phyloP scores from a whole-genome alignment of 805 yeast species.

The Metschnikowia aberdeeniae region DNA sequence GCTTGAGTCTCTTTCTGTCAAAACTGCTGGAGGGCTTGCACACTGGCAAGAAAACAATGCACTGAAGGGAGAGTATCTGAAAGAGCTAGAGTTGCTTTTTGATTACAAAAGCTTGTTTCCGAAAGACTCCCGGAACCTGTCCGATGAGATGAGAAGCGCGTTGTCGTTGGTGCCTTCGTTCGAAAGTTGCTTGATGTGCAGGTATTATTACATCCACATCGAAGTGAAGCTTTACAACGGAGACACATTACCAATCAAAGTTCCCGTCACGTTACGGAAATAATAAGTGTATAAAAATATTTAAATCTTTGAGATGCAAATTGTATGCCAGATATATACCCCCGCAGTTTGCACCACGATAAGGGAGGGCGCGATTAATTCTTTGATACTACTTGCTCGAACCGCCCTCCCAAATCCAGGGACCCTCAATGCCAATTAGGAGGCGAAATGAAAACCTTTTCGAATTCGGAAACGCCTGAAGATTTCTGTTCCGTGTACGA shows the following conservation, averaged over 20 bases:
- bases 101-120: conserved; percentile 14
- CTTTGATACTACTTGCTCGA: no score
- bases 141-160: conserved; percentile 16
- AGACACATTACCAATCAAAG: conserved; percentile 18
- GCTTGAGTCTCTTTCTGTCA: conserved; percentile 12
- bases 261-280: conserved; percentile 17
- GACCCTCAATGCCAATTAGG: not conserved
- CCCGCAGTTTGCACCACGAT: no score
- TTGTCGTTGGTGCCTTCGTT: conserved; percentile 24
- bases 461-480: conserved; percentile 8
- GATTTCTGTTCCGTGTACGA: conserved; percentile 39
- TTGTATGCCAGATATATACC: not conserved
- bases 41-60: conserved; percentile 8
- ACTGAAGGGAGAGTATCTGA: conserved; percentile 3
- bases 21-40: conserved; percentile 12
- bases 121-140: conserved; percentile 9
- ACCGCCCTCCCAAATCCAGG: not conserved
- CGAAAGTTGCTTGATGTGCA: conserved; percentile 27
- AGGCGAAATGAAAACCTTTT: not conserved
- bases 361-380: no score
- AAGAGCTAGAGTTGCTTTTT: conserved; percentile 6
- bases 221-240: conserved; percentile 19
- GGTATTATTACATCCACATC: conserved; percentile 22
- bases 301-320: not conserved
- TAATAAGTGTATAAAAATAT: not conserved